A percentile compares a stretch with the other conserved stretches of the same genome.
phyloP scores from a whole-genome alignment of 2,329 filamentous ascomycete species.

The Botryotinia globosa region DNA sequence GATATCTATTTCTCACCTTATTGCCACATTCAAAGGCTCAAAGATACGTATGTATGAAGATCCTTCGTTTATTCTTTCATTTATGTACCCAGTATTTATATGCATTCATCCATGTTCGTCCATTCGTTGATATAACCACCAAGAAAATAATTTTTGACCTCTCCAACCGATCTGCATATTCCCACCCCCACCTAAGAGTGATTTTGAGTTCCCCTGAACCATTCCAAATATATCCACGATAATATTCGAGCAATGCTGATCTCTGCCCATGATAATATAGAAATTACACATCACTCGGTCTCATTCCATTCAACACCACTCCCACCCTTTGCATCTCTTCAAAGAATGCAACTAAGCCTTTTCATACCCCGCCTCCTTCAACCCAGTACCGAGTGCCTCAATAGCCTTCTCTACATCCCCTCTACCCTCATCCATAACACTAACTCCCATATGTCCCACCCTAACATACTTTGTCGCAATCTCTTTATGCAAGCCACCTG shows the following conservation, averaged over 20 bases:
- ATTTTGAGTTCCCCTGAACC: neutral
- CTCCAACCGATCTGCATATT: neutral
- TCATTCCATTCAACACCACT: neutral
- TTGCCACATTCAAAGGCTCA: neutral
- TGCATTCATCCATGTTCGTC: neutral
- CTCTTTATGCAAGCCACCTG: constrained; percentile 92
- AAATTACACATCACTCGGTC: neutral
- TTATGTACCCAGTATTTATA: neutral
- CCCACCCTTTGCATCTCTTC: neutral
- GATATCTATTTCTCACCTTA: neutral
- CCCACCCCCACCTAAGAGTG: neutral
- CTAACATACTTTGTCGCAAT: constrained; percentile 91
- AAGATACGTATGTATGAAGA: neutral
- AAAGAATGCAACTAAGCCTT: constrained; percentile 29
- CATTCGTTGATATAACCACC: neutral
- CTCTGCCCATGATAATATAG: neutral
- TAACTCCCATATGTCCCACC: constrained; percentile 97
- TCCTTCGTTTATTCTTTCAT: neutral
- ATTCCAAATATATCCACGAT: neutral
- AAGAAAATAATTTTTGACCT: neutral
- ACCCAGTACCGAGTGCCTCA: constrained; percentile 68
- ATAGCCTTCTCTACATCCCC: constrained; percentile 83
- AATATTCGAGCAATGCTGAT: neutral
- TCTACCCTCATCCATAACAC: constrained; percentile 57
- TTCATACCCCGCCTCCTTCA: constrained; percentile 70